Evolutionary conservation across 1,284 basidiomycete species (phyloP).

Genomic region (Takashimella koratensis): DNA sequence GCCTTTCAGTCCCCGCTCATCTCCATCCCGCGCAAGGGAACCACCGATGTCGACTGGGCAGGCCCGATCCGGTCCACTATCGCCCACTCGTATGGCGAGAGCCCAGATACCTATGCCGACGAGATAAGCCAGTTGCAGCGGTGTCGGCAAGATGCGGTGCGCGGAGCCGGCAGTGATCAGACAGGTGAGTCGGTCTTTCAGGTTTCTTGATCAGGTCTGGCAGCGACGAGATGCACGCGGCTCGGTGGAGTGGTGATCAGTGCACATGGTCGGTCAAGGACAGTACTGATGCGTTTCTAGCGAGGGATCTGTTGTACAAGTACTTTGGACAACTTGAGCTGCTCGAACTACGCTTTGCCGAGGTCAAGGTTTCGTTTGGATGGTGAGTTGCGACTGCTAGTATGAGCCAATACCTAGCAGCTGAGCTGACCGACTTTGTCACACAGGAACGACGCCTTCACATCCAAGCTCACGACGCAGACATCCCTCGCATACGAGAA

Average conservation of each 20-base stretch:
- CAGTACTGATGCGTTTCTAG: conserved; percentile 45
- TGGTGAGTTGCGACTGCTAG: conserved; percentile 60
- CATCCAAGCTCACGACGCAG: conserved; percentile 85
- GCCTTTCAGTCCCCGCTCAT: conserved; percentile 51
- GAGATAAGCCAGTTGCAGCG: conserved; percentile 82
- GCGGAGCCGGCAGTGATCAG: conserved; percentile 87
- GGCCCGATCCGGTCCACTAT: conserved; percentile 81
- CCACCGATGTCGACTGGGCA: conserved; percentile 76
- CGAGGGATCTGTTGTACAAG: conserved; percentile 92
- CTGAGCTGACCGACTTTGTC: conserved; percentile 3
- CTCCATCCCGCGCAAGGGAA: conserved; percentile 55
- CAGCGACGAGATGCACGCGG: too few relatives aligned
- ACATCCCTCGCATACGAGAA: conserved; percentile 98
- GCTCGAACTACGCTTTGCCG: conserved; percentile 92
- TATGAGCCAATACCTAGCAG: background rate
- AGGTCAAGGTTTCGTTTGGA: conserved; percentile 90
- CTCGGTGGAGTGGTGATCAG: too few relatives aligned
- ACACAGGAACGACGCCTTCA: conserved; percentile 89
- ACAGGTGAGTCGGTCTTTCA: conserved; percentile 60
- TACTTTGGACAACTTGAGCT: conserved; percentile 99
- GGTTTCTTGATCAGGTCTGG: too few relatives aligned
- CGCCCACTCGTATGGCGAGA: conserved; percentile 88
- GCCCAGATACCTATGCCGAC: conserved; percentile 76
- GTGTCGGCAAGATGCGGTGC: conserved; percentile 90
- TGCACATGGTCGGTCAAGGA: background rate